Evolutionary conservation across 805 yeast genomes (phyloP), one percentile per base, ranked within the genome.

Genomic region (Wickerhamiella occidentalis): DNA sequence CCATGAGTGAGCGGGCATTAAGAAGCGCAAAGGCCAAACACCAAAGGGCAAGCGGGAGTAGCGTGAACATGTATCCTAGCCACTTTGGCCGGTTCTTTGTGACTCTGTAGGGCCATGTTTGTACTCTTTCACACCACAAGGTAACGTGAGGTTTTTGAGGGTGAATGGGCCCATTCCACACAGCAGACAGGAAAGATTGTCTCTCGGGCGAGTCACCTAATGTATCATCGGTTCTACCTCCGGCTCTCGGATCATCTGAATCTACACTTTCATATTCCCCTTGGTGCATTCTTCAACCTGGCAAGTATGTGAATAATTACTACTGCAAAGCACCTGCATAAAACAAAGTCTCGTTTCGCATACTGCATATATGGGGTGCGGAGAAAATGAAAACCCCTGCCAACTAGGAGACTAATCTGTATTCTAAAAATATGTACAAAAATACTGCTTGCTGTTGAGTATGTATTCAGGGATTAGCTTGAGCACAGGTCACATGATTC

Each of bases 1-100:
- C 63, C 19, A 61, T 40, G 2, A 61, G 36, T 3, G 63, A 58
- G 12, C 51, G 42, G 11, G 43, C 12, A 7, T 58, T 56, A 17
- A 61, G 28, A 3, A 37, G 11, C 23, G 45, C 26, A 36, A 56
- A 58, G 3, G 54, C 18, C 2, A 52, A 22, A 7, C 51, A 30
- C 61, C 65, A 62, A 8, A 55, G 22, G 12, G 45, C 15, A n/a
- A 60, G 22, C 18, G 47, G 55, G 13, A 36, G 17, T 2, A 51
- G 37, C 1, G 54, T 18, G 9, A 52, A 25, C 13, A 12, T 28
- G 13, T 5, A 25, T 15, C 41, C 25, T 8, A 54, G 35, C 43
- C 48, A 47, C 7, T 41, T 30, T 3, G 61, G 60, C 7, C 53
- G 41, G 3, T 21, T 11, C 33, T 54, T 26, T 9, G 44, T 19